A percentile compares a stretch with the other conserved stretches of the same genome.
Conservation (phyloP, 331 rosid genomes). For the Pyrus hybrid region DNA sequence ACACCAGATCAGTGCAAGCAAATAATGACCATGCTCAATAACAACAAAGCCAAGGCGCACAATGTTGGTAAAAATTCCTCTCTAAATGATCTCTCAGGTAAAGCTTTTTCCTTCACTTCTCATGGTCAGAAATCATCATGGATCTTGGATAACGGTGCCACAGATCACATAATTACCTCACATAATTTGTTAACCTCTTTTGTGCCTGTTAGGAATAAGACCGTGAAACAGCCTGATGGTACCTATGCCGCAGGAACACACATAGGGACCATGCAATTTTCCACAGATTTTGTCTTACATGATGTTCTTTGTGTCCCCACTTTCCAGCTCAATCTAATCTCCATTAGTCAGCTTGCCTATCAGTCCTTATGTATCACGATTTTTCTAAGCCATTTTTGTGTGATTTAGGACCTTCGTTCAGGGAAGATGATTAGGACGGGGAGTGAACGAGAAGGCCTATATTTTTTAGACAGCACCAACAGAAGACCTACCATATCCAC, state of each 20-base stretch:
- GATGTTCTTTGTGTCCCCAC: accelerated
- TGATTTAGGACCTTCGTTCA: background rate
- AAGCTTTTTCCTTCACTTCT: background rate
- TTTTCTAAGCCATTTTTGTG: background rate
- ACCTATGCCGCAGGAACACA: background rate
- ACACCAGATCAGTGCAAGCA: background rate
- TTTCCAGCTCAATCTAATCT: background rate
- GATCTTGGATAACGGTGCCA: background rate
- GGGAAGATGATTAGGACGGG: background rate
- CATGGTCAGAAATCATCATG: background rate
- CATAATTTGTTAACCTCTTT: background rate
- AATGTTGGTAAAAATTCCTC: background rate
- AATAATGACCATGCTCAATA: background rate
- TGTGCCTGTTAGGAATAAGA: background rate
- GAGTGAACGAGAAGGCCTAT: background rate
- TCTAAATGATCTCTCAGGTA: background rate
- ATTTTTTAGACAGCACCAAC: background rate
- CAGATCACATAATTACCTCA: background rate
- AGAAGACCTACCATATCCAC: accelerated
- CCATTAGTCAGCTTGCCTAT: accelerated
- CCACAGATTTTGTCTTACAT: background rate
- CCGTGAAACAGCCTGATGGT: accelerated
- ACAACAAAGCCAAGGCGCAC: background rate
- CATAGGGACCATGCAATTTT: background rate
- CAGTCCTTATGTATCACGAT: background rate